These are phyloP conservation scores for Solioccasus polychromus DNA, from an alignment of 768 basidiomycete genomes.

Conservation along the genomic window DNA sequence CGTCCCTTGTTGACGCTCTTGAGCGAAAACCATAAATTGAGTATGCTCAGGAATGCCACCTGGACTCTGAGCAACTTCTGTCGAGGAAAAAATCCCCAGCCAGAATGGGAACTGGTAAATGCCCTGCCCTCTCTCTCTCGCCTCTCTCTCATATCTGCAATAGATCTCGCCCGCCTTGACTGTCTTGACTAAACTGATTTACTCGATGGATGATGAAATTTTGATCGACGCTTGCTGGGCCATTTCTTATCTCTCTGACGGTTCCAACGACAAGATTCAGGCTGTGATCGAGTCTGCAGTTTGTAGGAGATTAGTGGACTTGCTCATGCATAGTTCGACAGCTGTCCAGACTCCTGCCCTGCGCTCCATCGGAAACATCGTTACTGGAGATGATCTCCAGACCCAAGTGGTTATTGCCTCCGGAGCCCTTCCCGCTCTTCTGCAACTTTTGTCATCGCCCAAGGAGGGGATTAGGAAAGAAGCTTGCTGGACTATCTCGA, in stretches of 20 bases:
- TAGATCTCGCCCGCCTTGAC: conserved; percentile 96
- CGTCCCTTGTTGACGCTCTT: conserved; percentile 85
- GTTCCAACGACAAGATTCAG: conserved; percentile 99
- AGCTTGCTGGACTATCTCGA: conserved; percentile 99
- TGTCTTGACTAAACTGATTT: conserved; percentile 97
- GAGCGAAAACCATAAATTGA: conserved; percentile 97
- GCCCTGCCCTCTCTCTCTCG: conserved; percentile 4
- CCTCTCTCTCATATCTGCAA: conserved; percentile 13
- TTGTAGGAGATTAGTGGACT: conserved; percentile 93
- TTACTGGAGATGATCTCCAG: conserved; percentile 98
- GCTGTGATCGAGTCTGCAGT: conserved; percentile 99
- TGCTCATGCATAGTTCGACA: conserved; percentile 91
- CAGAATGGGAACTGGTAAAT: conserved; percentile 93
- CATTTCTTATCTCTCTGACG: conserved; percentile 98
- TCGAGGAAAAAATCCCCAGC: conserved; percentile 95
- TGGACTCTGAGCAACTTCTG: conserved; percentile 99
- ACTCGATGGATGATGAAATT: conserved; percentile 98
- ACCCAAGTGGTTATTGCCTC: conserved; percentile 99
- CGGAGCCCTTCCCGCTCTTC: conserved; percentile 91
- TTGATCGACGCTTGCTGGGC: conserved; percentile 99
- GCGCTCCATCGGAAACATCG: conserved; percentile 98
- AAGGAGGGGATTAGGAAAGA: conserved; percentile 99
- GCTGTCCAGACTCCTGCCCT: conserved; percentile 98
- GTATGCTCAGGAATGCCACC: conserved; percentile 97
- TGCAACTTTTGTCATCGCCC: conserved; percentile 89